phyloP scores from a whole-genome alignment of 2,329 filamentous ascomycete species.

The Neofusicoccum cordaticola region DNA sequence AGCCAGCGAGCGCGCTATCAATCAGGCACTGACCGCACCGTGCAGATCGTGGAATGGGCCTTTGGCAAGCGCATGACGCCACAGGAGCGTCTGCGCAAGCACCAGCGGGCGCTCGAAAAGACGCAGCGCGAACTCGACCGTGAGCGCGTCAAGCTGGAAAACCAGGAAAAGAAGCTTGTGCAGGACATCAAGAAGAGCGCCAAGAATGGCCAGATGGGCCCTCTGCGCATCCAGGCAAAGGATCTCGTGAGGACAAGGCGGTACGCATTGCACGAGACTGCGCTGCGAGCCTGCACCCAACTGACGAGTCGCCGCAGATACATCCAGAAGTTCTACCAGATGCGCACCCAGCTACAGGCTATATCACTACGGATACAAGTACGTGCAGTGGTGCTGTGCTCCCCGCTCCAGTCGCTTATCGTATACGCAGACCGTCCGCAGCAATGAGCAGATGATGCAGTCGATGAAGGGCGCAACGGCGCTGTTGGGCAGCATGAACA shows the following conservation, averaged over 20 bases:
- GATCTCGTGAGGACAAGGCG: slow-evolving; percentile 88
- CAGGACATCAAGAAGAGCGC: slow-evolving; percentile 97
- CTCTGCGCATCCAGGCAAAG: slow-evolving; percentile 97
- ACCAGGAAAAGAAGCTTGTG: slow-evolving; percentile 96
- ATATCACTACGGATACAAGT: slow-evolving; percentile 94
- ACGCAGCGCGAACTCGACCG: slow-evolving; percentile 95
- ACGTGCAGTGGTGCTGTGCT: slow-evolving; percentile 24
- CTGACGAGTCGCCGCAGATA: slow-evolving; percentile 57
- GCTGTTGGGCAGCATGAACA: slow-evolving; percentile 94
- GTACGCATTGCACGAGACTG: slow-evolving; percentile 37
- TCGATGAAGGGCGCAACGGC: slow-evolving; percentile 97
- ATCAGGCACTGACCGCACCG: slow-evolving; percentile 22
- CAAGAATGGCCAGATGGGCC: slow-evolving; percentile 97
- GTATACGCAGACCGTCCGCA: slow-evolving; percentile 75
- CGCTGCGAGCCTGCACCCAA: slow-evolving; percentile 12
- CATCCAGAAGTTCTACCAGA: slow-evolving; percentile 96
- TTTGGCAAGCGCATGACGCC: slow-evolving; percentile 99
- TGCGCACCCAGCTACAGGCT: slow-evolving; percentile 95
- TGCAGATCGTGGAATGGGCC: slow-evolving; percentile 93
- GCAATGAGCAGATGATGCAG: slow-evolving; percentile 99
- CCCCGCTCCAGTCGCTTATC: slow-evolving; percentile 17
- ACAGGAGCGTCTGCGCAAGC: slow-evolving; percentile 84
- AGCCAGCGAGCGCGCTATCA: neutral
- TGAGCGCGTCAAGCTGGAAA: slow-evolving; percentile 91
- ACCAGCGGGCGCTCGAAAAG: slow-evolving; percentile 95